Percentiles rank a stretch among this genome's conserved stretches.
These are phyloP conservation scores for Phytophthora tubulina DNA, from an alignment of 352 stramenopile genomes.

Conservation along the genomic window DNA sequence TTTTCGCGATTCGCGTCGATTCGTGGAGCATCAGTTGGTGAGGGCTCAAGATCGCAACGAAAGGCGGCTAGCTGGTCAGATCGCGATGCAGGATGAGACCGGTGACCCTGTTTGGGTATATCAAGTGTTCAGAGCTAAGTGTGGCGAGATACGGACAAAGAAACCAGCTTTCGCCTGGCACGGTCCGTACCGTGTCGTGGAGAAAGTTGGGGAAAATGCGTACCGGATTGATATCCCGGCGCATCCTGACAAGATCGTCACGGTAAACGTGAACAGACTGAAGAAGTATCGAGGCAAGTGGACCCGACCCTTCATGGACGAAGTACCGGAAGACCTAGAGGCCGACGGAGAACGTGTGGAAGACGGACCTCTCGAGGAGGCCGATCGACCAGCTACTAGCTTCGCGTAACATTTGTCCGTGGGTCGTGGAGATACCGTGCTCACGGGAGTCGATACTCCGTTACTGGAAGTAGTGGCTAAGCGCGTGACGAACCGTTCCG, in stretches of 20 bases:
- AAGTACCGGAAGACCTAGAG: not conserved
- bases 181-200: not conserved
- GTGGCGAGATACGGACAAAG: conserved; percentile 4
- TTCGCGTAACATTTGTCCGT: not conserved
- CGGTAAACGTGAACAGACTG: not conserved
- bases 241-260: too few species aligned
- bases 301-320: not conserved
- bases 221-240: not conserved
- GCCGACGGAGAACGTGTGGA: not conserved
- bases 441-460: not conserved
- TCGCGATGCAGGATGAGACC: not conserved
- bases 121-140: conserved; percentile 7
- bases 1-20: not conserved
- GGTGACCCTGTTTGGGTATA: conserved; percentile 16
- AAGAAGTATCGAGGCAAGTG: not conserved
- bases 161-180: conserved; percentile 24
- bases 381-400: not conserved
- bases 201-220: not conserved
- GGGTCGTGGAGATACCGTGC: not conserved
- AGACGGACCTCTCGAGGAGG: too few species aligned
- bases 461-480: conserved; percentile 1
- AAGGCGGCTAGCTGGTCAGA: not conserved
- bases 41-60: conserved; percentile 13
- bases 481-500: too few species aligned
- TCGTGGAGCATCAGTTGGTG: conserved; percentile 17